Base-by-base conservation (phyloP, 371 early-diverging fungal species). In the Syncephalastrum sp. region DNA sequence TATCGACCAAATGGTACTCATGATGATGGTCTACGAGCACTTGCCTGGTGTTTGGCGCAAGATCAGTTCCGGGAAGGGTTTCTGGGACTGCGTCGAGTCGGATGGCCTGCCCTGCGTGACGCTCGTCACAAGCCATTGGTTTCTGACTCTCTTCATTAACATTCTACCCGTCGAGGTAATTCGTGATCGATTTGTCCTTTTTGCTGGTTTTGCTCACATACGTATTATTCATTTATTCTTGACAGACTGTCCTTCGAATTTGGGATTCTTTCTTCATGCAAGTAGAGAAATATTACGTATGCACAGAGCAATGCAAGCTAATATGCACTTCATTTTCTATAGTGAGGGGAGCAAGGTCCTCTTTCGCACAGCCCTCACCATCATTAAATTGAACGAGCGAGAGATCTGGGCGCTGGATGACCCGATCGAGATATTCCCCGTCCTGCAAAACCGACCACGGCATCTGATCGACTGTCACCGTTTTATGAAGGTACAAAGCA, bases 211-310 rank as follows among this genome's bases (percentile, higher is more conserved):
- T 10, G 8, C 7, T 49, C 16, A 44, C 56, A 74, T 12, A 82
- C n/a, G 44, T 24, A 19, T 6, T 13, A 44, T 54, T 41, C 5
- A 10, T n/a, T 43, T 1, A 19, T 29, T 59, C 25, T 56, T 59
- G 14, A 2, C 64, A 79, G 78, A 86, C 90, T 6, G 85, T 86
- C 14, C 70, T 91, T 0, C 77, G 92, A 5, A 82, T 91, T 3
- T 92, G 92, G 92, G 94, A 92, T 82, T 82, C 82, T 47, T 87
- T 92, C 56, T 86, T 86, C 60, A 85, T 86, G 83, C 80, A 79
- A 74, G 85, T 67, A 14, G 24, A 16, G 27, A n/a, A 29, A 33
- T 14, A 46, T 5, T 27, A 3, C 27, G 14, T 14, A 45, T 42
- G 47, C 24, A 33, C 15, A 56, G 14, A 17, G 42, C 44, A 16